Conservation (phyloP, 2,329 filamentous ascomycete species). For the Pseudomassariella vexata region DNA sequence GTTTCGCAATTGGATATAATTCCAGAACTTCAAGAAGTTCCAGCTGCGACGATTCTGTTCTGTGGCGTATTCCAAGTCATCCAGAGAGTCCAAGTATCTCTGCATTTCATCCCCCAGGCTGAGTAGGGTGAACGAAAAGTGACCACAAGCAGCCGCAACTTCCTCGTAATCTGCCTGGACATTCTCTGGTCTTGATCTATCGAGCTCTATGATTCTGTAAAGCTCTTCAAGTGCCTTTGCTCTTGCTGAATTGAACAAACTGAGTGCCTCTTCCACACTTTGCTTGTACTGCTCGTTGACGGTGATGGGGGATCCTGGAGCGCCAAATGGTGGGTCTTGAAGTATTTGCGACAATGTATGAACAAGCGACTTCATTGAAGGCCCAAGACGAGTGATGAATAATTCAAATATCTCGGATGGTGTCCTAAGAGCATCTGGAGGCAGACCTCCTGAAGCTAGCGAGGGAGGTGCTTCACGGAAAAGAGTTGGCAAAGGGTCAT, state of each 20-base stretch:
- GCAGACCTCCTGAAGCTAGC: slow-evolving; percentile 7
- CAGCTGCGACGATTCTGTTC: slow-evolving; percentile 62
- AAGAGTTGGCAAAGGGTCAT: slow-evolving; percentile 17
- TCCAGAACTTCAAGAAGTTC: slow-evolving; percentile 85
- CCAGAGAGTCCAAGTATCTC: slow-evolving; percentile 74
- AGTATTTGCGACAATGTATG: slow-evolving; percentile 86
- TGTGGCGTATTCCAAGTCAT: slow-evolving; percentile 72
- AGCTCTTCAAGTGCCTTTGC: slow-evolving; percentile 71
- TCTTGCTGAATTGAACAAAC: slow-evolving; percentile 71
- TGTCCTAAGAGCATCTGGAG: slow-evolving; percentile 37
- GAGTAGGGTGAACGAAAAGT: slow-evolving; percentile 88
- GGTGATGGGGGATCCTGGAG: slow-evolving; percentile 61
- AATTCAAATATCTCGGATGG: slow-evolving; percentile 84
- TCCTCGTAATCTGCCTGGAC: slow-evolving; percentile 93
- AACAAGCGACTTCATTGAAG: slow-evolving; percentile 93
- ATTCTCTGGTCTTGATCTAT: slow-evolving; percentile 61
- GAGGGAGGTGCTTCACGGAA: slow-evolving; percentile 6
- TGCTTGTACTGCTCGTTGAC: slow-evolving; percentile 75
- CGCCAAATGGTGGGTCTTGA: slow-evolving; percentile 76
- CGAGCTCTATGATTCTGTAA: slow-evolving; percentile 73
- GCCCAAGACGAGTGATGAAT: slow-evolving; percentile 83
- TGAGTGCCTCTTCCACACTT: slow-evolving; percentile 75
- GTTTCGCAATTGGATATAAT: slow-evolving; percentile 22
- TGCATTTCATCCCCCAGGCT: slow-evolving; percentile 89
- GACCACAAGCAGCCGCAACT: slow-evolving; percentile 93